Evolutionary conservation across 2,329 filamentous ascomycete genomes (phyloP).

Genomic region (Rugonectria rugulosa): DNA sequence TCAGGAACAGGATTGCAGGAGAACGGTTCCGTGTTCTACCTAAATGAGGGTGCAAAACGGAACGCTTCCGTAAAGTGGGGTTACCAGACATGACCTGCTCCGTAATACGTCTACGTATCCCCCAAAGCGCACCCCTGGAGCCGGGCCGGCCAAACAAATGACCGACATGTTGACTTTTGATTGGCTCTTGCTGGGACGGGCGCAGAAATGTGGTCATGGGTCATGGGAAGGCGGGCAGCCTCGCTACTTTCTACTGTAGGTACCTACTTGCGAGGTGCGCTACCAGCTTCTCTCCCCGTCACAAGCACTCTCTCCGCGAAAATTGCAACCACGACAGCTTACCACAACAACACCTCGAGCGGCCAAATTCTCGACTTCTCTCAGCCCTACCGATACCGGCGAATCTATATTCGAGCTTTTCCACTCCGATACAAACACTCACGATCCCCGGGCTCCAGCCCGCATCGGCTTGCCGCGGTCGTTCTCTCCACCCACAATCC

Average conservation of each 20-base stretch:
- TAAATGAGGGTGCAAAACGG: neutral
- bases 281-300: constrained; percentile 29
- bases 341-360: constrained; percentile 19
- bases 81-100: constrained; percentile 11
- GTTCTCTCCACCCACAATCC: constrained; percentile 30
- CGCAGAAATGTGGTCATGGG: constrained; percentile 42
- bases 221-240: constrained; percentile 42
- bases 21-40: too few relatives aligned
- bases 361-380: neutral
- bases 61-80: neutral
- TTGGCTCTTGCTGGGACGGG: constrained; percentile 22
- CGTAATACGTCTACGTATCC: too few relatives aligned
- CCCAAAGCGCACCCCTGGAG: too few relatives aligned
- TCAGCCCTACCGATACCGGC: neutral
- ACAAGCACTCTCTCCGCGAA: constrained; percentile 33
- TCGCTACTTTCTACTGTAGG: too few relatives aligned
- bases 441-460: constrained; percentile 14
- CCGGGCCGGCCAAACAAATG: constrained; percentile 34
- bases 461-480: constrained; percentile 17
- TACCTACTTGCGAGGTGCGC: too few relatives aligned
- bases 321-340: constrained; percentile 28
- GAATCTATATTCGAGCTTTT: constrained; percentile 16
- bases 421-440: neutral
- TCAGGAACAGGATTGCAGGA: too few relatives aligned
- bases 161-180: constrained; percentile 25